Percentiles rank a stretch among this genome's conserved stretches.
Evolutionary conservation across 1,284 basidiomycete species (phyloP).

Genomic region (Cutaneotrichosporon sp.): DNA sequence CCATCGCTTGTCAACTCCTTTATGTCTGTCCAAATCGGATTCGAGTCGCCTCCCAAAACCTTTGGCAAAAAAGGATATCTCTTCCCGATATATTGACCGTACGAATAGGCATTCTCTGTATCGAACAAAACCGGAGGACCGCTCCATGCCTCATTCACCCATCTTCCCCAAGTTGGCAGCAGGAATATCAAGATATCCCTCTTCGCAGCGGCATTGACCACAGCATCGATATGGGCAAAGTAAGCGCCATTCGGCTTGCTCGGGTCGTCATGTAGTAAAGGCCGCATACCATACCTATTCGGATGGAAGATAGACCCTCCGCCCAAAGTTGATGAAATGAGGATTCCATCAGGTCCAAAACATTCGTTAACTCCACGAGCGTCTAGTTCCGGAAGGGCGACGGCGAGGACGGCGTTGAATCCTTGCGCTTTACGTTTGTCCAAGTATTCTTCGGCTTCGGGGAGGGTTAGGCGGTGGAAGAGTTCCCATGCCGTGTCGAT

Average conservation of each 20-base stretch:
- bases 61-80: conserved; percentile 30
- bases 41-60: conserved; percentile 29
- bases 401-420: conserved; percentile 27
- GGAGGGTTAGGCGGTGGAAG: conserved; percentile 23
- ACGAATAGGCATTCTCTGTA: conserved; percentile 18
- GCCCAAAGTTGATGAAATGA: conserved; percentile 24
- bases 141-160: conserved; percentile 30
- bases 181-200: conserved; percentile 23
- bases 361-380: conserved; percentile 4
- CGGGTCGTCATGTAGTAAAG: conserved; percentile 15
- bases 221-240: conserved; percentile 24
- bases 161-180: conserved; percentile 30
- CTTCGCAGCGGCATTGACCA: conserved; percentile 19
- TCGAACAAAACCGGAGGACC: conserved; percentile 24
- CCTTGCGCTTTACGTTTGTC: conserved; percentile 27
- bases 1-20: too few species aligned
- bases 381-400: conserved; percentile 25
- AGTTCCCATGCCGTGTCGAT: conserved; percentile 35
- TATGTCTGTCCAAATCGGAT: conserved; percentile 29
- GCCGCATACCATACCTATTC: conserved; percentile 1
- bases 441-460: conserved; percentile 27
- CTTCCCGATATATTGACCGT: conserved; percentile 25
- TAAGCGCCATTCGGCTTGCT: conserved; percentile 21
- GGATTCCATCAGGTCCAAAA: conserved; percentile 17
- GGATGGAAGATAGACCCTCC: conserved; percentile 29